Percentiles rank a stretch among this genome's conserved stretches.
Evolutionary conservation across 2,329 filamentous ascomycete species (phyloP).

Genomic region (Paracamarosporium sp.): DNA sequence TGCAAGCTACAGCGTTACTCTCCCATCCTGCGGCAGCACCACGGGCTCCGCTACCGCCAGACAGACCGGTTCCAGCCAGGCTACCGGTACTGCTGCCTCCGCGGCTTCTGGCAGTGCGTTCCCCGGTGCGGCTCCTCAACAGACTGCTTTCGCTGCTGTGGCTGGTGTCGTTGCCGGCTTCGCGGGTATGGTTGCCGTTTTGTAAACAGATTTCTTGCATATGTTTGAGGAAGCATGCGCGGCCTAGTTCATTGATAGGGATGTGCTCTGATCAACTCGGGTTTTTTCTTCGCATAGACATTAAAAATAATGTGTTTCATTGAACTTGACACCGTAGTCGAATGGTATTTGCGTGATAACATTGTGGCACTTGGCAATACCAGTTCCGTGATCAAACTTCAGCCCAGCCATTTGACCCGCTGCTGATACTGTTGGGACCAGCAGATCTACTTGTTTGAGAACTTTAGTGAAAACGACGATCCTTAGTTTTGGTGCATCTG

Average conservation of each 20-base stretch:
- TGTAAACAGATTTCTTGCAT: background rate
- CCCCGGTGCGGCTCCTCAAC: background rate
- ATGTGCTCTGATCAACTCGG: background rate
- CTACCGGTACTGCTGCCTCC: background rate
- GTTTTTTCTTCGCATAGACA: background rate
- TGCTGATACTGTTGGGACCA: too few species aligned
- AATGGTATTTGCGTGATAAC: too few species aligned
- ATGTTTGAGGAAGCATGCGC: background rate
- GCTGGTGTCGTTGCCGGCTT: slow-evolving; percentile 1
- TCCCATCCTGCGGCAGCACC: background rate
- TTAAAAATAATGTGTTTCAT: too few species aligned
- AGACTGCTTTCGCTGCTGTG: slow-evolving; percentile 1
- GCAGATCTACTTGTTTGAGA: too few species aligned
- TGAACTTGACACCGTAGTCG: too few species aligned
- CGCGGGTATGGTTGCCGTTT: background rate
- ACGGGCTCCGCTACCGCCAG: background rate
- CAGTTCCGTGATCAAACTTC: too few species aligned
- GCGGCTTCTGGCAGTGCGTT: background rate
- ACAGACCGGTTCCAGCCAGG: background rate
- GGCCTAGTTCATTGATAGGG: background rate
- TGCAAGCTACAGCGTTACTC: background rate
- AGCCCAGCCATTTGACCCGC: too few species aligned
- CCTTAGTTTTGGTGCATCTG: too few species aligned
- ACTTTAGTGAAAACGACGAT: too few species aligned
- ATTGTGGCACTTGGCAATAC: too few species aligned